Evolutionary conservation across 2,329 filamentous ascomycete genomes (phyloP), one percentile per base, ranked within the genome.

Genomic region (Monilinia laxa): DNA sequence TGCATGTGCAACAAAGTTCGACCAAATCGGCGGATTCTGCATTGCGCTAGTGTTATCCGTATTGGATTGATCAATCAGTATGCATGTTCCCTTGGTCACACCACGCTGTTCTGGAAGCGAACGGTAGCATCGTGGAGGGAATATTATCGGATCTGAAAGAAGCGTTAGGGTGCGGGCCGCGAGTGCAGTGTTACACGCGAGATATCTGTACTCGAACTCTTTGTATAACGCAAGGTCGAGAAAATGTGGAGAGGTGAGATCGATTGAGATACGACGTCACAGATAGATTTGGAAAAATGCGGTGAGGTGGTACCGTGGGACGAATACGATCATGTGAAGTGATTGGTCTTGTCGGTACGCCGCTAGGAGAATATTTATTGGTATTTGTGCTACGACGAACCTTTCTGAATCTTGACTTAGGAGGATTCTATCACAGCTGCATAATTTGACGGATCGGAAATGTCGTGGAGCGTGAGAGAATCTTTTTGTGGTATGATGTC

Each of bases 321-420:
- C 64, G 35, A 51, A 42, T 60, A 60, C 12, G 56, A 52, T 65
- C 64, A 65, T 65, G 64, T 65, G 64, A 65, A 65, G 35, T 52
- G 54, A 65, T 59, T 65, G 63, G 38, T 53, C 38, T 40, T 12
- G 23, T 52, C 18, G n/a, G 42, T 59, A 38, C 23, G 45, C 60
- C 51, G 31, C 52, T 64, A 55, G 56, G 45, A 62, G 47, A 52
- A 65, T 60, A 59, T 62, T 62, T 65, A 65, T 59, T 55, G 54
- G 45, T 52, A 28, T 40, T 52, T 49, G 63, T 59, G 23, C 38
- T 16, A 47, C 63, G 4, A n/a, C 25, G 7, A 52, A 38, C 58
- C 51, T 40, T 62, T 62, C 31, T 23, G 45, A 45, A 20, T 62
- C 45, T 65, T 59, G 63, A 49, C 28, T 52, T 57, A 38, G 53